Conservation (phyloP, 1,284 basidiomycete species). For the Flammula alnicola region DNA sequence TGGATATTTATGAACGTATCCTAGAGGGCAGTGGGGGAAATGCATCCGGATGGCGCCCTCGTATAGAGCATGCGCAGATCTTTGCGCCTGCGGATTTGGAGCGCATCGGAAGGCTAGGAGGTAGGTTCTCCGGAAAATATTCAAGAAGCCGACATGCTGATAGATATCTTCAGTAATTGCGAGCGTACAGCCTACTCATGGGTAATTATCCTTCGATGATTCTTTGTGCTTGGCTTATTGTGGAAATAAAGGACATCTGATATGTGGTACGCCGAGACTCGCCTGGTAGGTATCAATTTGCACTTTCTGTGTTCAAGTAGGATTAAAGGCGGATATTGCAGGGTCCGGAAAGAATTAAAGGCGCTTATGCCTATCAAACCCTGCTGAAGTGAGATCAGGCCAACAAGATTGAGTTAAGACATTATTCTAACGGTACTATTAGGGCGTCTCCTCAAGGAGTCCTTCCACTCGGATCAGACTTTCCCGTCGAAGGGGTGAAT, state of each 20-base stretch:
- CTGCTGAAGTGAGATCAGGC: constrained; percentile 61
- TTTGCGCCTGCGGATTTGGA: constrained; percentile 71
- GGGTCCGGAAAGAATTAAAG: constrained; percentile 81
- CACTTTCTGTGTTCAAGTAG: neutral
- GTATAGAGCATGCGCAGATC: constrained; percentile 94
- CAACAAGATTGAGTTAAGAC: neutral
- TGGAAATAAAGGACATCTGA: constrained; percentile 70
- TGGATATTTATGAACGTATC: constrained; percentile 77
- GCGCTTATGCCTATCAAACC: constrained; percentile 88
- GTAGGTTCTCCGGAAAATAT: constrained; percentile 41
- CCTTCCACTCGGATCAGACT: constrained; percentile 87
- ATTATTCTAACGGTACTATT: neutral
- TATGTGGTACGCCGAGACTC: constrained; percentile 88
- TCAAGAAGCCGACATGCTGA: neutral
- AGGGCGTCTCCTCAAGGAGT: constrained; percentile 56
- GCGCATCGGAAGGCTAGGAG: constrained; percentile 73
- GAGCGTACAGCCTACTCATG: constrained; percentile 94
- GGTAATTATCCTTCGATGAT: constrained; percentile 42
- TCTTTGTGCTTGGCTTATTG: constrained; percentile 1
- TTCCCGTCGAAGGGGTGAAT: constrained; percentile 86
- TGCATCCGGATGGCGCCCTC: constrained; percentile 59
- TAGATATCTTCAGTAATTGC: constrained; percentile 66
- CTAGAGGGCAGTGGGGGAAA: constrained; percentile 37
- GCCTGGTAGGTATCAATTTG: constrained; percentile 55
- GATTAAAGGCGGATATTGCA: constrained; percentile 30